phyloP scores from a whole-genome alignment of 2,329 filamentous ascomycete species.

The Grosmannia serpens region DNA sequence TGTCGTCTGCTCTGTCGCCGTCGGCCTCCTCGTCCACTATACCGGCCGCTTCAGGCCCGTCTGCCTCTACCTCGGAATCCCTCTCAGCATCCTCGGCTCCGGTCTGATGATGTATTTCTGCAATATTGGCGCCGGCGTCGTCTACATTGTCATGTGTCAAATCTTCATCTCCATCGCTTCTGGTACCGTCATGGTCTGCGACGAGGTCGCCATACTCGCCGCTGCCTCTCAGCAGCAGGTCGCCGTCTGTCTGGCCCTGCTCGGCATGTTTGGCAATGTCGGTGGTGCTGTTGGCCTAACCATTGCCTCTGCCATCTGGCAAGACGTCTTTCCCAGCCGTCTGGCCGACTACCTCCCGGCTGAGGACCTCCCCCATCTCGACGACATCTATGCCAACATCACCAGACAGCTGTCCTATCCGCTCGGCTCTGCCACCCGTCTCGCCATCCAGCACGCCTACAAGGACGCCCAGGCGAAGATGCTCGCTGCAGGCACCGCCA shows the following conservation, averaged over 20 bases:
- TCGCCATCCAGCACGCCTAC: conserved; percentile 47
- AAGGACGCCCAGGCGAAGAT: conserved; percentile 34
- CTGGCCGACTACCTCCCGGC: conserved; percentile 37
- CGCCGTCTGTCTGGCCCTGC: conserved; percentile 4
- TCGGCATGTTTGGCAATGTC: conserved; percentile 37
- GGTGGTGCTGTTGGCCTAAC: conserved; percentile 46
- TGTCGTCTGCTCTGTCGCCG: conserved; percentile 31
- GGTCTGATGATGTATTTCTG: conserved; percentile 46
- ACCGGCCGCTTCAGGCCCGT: conserved; percentile 38
- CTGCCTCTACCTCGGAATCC: conserved; percentile 31
- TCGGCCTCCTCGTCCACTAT: conserved; percentile 33
- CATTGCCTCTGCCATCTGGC: conserved; percentile 53
- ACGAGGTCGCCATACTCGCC: conserved; percentile 48
- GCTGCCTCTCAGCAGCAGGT: conserved; percentile 36
- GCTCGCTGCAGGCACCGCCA: conserved; percentile 31
- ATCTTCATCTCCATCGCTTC: conserved; percentile 41
- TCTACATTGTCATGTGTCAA: conserved; percentile 45
- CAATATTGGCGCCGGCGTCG: conserved; percentile 31
- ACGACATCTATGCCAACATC: conserved; percentile 40
- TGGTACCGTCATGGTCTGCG: conserved; percentile 44
- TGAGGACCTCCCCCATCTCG: conserved; percentile 22
- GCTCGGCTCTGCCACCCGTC: conserved; percentile 33
- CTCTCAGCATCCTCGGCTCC: conserved; percentile 39
- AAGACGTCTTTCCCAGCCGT: conserved; percentile 38
- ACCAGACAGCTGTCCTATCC: conserved; percentile 39